A percentile compares a stretch with the other conserved stretches of the same genome.
phyloP scores from a whole-genome alignment of 2,329 filamentous ascomycete species.

The Venturia carpophila region DNA sequence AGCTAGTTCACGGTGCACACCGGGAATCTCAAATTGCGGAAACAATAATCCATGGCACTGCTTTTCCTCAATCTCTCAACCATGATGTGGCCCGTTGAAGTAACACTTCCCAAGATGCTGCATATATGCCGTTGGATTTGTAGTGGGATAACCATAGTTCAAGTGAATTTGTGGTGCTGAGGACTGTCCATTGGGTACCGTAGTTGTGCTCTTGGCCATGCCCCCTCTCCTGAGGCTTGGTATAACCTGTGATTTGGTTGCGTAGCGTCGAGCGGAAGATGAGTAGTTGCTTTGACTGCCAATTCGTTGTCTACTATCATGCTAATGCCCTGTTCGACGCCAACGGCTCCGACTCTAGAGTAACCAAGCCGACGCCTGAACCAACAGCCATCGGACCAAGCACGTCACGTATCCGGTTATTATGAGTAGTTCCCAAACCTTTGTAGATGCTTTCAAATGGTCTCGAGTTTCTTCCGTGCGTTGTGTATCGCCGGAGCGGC shows the following conservation, averaged over 20 bases:
- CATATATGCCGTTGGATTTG: neutral
- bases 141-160: slow-evolving; percentile 6
- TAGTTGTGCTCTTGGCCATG: neutral
- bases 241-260: neutral
- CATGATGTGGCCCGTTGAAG: neutral
- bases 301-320: slow-evolving; percentile 12
- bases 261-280: neutral
- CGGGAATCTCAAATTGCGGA: too few relatives aligned
- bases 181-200: neutral
- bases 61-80: neutral
- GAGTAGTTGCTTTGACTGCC: slow-evolving; percentile 12
- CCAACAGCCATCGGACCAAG: slow-evolving; percentile 8
- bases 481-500: slow-evolving; percentile 16
- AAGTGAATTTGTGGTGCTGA: neutral
- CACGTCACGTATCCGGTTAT: slow-evolving; percentile 7
- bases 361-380: slow-evolving; percentile 1
- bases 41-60: too few relatives aligned
- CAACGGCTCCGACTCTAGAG: slow-evolving; percentile 9
- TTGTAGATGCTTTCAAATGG: slow-evolving; percentile 14
- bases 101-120: neutral
- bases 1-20: too few relatives aligned
- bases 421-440: slow-evolving; percentile 10
- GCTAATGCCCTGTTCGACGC: slow-evolving; percentile 11
- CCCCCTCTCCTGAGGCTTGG: neutral
- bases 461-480: slow-evolving; percentile 15